These are phyloP conservation scores for Physaria fendleri DNA, from an alignment of 345 rosid genomes.

Conservation along the genomic window DNA sequence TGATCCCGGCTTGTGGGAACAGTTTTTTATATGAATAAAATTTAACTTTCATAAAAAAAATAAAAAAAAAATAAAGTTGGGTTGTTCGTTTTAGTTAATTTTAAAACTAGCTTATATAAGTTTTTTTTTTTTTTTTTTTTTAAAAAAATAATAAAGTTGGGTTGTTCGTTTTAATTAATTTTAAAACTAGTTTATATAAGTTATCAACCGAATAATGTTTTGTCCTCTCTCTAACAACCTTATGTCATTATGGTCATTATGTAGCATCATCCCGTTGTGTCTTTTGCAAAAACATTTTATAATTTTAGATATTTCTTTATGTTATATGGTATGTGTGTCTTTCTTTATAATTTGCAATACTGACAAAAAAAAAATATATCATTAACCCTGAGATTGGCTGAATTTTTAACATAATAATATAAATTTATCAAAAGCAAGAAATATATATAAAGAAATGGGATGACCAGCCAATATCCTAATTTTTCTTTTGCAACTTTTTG, in stretches of 20 bases:
- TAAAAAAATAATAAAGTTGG: background rate
- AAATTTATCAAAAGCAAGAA: background rate
- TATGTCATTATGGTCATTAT: conserved; percentile 2
- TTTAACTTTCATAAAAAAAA: too few species aligned
- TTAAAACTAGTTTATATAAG: background rate
- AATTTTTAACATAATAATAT: background rate
- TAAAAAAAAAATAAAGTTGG: background rate
- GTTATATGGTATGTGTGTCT: too few species aligned
- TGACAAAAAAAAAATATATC: too few species aligned
- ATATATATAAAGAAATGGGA: background rate
- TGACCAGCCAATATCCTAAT: conserved; percentile 24
- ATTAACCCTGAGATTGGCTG: background rate
- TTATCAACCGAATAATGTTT: conserved; percentile 18
- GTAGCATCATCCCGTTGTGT: background rate
- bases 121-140: too few species aligned
- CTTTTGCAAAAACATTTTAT: background rate
- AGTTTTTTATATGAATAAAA: too few species aligned
- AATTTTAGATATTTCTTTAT: background rate
- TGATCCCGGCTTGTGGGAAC: too few species aligned
- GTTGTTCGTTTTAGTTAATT: background rate
- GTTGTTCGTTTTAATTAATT: background rate
- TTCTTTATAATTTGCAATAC: background rate
- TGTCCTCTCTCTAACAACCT: conserved; percentile 19
- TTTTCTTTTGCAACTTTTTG: too few species aligned
- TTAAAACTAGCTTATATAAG: background rate